Conservation (phyloP, 345 rosid genomes). For the Bruguiera parviflora region DNA sequence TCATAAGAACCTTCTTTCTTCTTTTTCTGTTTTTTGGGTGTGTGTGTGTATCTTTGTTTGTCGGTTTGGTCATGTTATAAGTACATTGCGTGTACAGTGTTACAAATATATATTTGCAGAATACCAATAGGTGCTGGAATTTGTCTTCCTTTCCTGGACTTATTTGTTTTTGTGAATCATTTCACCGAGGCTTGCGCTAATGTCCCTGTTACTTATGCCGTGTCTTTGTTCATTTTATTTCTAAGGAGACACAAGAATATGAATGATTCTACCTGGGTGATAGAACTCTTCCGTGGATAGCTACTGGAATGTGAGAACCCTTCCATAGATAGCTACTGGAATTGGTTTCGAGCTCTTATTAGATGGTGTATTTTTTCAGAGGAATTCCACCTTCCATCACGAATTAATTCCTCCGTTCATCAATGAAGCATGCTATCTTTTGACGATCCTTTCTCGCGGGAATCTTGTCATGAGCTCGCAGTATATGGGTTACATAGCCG, state of each 20-base stretch:
- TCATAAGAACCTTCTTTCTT: not conserved
- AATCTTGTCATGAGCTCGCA: too few relatives aligned
- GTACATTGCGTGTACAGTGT: constrained; percentile 12
- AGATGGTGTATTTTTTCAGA: not conserved
- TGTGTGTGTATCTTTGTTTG: not conserved
- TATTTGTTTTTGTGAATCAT: not conserved
- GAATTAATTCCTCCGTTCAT: not conserved
- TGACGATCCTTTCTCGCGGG: too few relatives aligned
- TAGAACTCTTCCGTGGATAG: not conserved
- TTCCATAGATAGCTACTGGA: not conserved
- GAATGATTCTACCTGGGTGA: not conserved
- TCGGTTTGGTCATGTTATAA: not conserved
- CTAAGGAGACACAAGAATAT: not conserved
- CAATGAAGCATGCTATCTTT: too few relatives aligned
- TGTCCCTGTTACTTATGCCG: not conserved
- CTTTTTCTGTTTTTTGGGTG: not conserved
- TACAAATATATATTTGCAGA: not conserved
- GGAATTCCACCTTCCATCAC: not conserved
- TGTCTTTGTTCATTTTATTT: not conserved
- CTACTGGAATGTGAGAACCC: not conserved
- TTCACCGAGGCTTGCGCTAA: not conserved
- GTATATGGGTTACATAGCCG: too few relatives aligned
- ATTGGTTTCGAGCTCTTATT: not conserved
- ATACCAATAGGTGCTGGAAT: not conserved
- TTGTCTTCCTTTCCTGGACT: not conserved